A percentile compares a stretch with the other conserved stretches of the same genome.
These are phyloP conservation scores for Chaetomium globosum DNA, from an alignment of 2,329 filamentous ascomycete genomes.

Conservation along the genomic window DNA sequence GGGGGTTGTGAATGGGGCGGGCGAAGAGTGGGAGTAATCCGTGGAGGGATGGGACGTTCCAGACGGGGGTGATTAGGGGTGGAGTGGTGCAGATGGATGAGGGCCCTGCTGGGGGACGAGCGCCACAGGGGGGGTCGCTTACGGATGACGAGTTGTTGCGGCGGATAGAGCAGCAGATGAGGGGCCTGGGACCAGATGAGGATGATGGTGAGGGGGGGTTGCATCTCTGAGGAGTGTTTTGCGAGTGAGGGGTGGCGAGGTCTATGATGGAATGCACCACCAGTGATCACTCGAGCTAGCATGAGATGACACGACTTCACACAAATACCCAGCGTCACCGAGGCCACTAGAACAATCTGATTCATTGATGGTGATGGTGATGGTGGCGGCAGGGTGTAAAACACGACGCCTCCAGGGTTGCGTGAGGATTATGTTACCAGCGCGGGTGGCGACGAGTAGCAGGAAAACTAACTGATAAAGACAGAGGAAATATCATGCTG, in stretches of 20 bases:
- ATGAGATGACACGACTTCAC: slow-evolving; percentile 1
- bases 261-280: too few relatives aligned
- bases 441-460: background rate
- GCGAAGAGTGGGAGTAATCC: slow-evolving; percentile 40
- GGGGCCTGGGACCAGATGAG: slow-evolving; percentile 44
- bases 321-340: slow-evolving; percentile 10
- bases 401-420: slow-evolving; percentile 12
- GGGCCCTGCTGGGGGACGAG: slow-evolving; percentile 18
- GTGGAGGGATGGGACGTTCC: slow-evolving; percentile 67
- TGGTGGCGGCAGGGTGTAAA: background rate
- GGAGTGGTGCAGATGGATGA: slow-evolving; percentile 53
- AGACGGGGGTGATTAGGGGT: slow-evolving; percentile 59
- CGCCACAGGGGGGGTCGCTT: slow-evolving; percentile 50
- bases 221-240: slow-evolving; percentile 54
- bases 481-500: slow-evolving; percentile 17
- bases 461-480: background rate
- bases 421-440: slow-evolving; percentile 8
- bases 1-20: background rate
- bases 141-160: slow-evolving; percentile 62
- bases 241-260: background rate
- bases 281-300: background rate
- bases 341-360: slow-evolving; percentile 5
- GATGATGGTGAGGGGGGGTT: slow-evolving; percentile 61
- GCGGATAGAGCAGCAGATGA: slow-evolving; percentile 59
- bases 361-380: slow-evolving; percentile 11